Evolutionary conservation across 108 stramenopile species (phyloP).

Genomic region (Cyclotella kingstonii): DNA sequence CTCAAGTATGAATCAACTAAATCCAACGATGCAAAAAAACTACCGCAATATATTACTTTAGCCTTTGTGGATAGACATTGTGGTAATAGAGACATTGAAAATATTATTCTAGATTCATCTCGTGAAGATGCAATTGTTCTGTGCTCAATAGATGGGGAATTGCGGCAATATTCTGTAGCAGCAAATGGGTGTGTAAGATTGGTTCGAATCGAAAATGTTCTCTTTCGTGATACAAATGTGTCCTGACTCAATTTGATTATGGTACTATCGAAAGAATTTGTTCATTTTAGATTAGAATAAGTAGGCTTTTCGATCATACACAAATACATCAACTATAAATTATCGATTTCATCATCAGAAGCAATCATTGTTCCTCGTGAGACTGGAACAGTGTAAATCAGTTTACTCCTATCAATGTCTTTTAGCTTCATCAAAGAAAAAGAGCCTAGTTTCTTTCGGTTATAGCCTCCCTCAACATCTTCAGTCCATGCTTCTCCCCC

Average conservation of each 20-base stretch:
- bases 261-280: no score
- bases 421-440: constrained; percentile 68
- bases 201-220: constrained; percentile 35
- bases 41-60: constrained; percentile 18
- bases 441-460: constrained; percentile 58
- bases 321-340: neutral
- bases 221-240: constrained; percentile 10
- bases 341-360: neutral
- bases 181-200: constrained; percentile 10
- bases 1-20: constrained; percentile 26
- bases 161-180: constrained; percentile 35
- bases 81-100: neutral
- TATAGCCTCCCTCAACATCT: constrained; percentile 58
- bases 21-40: neutral
- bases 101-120: neutral
- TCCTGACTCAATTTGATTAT: no score
- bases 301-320: no score
- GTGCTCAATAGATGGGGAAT: constrained; percentile 29
- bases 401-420: constrained; percentile 30
- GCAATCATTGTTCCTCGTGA: constrained; percentile 1
- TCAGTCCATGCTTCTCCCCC: constrained; percentile 60
- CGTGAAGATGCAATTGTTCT: constrained; percentile 27
- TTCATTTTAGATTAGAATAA: no score
- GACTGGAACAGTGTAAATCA: constrained; percentile 42
- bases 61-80: constrained; percentile 28